Evolutionary conservation across 2,329 filamentous ascomycete species (phyloP), one percentile per base, ranked within the genome.

Genomic region (Diaporthe citrichinensis): DNA sequence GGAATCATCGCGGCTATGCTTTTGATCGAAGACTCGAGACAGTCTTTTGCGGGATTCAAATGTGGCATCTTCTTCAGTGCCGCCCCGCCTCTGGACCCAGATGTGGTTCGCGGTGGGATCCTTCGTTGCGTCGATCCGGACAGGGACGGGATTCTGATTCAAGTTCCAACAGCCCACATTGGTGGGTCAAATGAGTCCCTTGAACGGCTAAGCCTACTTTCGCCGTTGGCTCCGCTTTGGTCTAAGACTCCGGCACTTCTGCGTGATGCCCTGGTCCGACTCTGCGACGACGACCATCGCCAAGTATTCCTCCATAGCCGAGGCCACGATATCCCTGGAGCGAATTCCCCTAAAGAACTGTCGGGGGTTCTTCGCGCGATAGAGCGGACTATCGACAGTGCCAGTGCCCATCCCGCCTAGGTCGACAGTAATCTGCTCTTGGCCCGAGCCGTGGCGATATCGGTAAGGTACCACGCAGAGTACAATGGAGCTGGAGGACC

Each of bases 41-140:
- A 78, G 61, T 76, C 73, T 23, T 82, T 82, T 65, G 79, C 79
- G 51, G 72, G 71, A 14, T 78, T 82, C 61, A 80, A 80, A 65
- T 82, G 82, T 72, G 81, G 78, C 57, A 80, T 83, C 46, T 79
- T 83, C 62, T 81, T 83, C 76, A 81, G 80, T 74, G 81, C 81
- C 7, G 79, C 78, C 61, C 72, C 79, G 58, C 81, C 82, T 9
- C 76, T 81, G 59, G 80, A 82, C 49, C 79, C 80, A n/a, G 79
- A 80, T 71, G 76, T 77, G 14, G 76, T 80, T 71, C 68, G 78
- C 71, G 72, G 71, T 74, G 79, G 79, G 36, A 74, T 79, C 15
- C 55, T 81, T 28, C 78, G 79, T 59, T 77, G 77, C 55, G 74
- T 81, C 65, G 78, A 80, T 78, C 80, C 80, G 65, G 78, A 73